Conservation (phyloP, 139 green algal species). For the Chlorella sp. region DNA sequence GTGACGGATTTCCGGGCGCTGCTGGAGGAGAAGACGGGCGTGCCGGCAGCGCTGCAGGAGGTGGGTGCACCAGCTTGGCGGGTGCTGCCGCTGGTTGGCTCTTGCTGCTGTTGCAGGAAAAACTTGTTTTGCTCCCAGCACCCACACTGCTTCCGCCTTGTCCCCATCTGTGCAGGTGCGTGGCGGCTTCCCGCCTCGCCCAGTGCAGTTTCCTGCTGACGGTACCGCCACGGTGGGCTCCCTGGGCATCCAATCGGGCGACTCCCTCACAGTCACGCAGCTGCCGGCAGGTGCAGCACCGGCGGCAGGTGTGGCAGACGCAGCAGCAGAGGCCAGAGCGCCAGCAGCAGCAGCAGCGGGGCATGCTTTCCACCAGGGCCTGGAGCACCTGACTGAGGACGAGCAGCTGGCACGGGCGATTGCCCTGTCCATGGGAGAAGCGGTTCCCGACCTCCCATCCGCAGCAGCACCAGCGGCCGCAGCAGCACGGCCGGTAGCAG, state of each 20-base stretch:
- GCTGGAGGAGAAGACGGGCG: conserved; percentile 54
- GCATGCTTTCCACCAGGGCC: too few species aligned
- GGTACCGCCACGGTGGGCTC: conserved; percentile 18
- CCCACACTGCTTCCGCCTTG: too few species aligned
- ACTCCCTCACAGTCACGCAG: conserved; percentile 67
- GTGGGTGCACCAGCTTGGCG: neutral
- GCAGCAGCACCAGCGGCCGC: conserved; percentile 18
- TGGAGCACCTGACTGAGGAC: conserved; percentile 66
- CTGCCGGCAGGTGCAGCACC: neutral
- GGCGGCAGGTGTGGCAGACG: neutral
- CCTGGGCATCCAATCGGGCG: conserved; percentile 60
- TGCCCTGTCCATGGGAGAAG: conserved; percentile 74
- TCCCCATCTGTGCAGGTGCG: conserved; percentile 53
- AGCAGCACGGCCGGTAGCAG: neutral
- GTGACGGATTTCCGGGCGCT: conserved; percentile 52
- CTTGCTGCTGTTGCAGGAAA: too few species aligned
- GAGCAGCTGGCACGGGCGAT: conserved; percentile 79
- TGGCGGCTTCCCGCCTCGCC: conserved; percentile 71
- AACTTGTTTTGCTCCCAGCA: too few species aligned
- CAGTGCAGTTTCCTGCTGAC: conserved; percentile 26
- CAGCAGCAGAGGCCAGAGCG: neutral
- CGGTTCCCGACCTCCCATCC: conserved; percentile 2
- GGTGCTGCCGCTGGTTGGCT: neutral
- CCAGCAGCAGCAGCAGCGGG: neutral
- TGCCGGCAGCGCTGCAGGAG: conserved; percentile 60